Percentiles rank a stretch among this genome's conserved stretches.
phyloP scores from a whole-genome alignment of 495 filamentous ascomycete genomes.

The Neurospora sp. region DNA sequence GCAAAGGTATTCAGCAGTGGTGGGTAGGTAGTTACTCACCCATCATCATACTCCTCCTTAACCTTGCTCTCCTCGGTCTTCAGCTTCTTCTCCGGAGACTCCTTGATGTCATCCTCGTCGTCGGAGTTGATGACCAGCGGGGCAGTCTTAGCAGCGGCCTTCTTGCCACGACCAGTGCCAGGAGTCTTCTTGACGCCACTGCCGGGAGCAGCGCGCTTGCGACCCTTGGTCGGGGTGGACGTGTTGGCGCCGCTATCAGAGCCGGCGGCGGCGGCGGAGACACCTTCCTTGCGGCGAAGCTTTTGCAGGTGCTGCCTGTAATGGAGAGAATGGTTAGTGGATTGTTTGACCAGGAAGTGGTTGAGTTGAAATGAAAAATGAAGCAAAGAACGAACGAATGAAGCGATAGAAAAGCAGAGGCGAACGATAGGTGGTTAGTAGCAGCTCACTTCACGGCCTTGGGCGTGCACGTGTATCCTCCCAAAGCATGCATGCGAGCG shows the following conservation, averaged over 20 bases:
- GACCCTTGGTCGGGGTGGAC: constrained; percentile 7
- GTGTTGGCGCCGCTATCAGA: not conserved
- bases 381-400: constrained; percentile 1
- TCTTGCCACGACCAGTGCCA: constrained; percentile 1
- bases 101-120: constrained; percentile 1
- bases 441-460: constrained; percentile 22
- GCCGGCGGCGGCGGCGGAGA: not conserved
- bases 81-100: constrained; percentile 7
- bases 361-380: not conserved
- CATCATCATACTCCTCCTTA: constrained; percentile 6
- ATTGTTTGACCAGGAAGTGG: not conserved
- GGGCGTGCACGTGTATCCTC: constrained; percentile 17
- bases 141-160: not conserved
- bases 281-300: constrained; percentile 25
- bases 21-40: not conserved
- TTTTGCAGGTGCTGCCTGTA: constrained; percentile 33
- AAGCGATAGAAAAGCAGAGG: not conserved
- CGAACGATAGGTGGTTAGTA: not conserved
- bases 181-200: constrained; percentile 3
- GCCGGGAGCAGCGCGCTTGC: constrained; percentile 6
- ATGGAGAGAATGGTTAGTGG: constrained; percentile 8
- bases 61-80: constrained; percentile 2
- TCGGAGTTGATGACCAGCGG: not conserved
- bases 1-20: no score
- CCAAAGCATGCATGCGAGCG: constrained; percentile 10